A percentile compares a stretch with the other conserved stretches of the same genome.
Evolutionary conservation across 768 basidiomycete genomes (phyloP).

Genomic region (Tricholoma saponaceum): DNA sequence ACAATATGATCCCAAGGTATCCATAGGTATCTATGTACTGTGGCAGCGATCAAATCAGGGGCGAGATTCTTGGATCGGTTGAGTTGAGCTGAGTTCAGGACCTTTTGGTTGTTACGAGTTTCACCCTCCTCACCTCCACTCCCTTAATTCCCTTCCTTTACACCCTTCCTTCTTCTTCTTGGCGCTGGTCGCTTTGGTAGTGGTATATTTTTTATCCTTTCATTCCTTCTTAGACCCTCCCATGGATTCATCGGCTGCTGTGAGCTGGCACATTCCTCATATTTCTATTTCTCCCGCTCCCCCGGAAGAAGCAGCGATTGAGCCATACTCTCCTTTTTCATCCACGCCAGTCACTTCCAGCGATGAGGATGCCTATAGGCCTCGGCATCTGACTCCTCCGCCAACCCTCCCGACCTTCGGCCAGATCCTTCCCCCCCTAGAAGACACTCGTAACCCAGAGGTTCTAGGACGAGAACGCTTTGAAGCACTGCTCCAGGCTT

Average conservation of each 20-base stretch:
- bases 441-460: constrained; percentile 31
- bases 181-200: constrained; percentile 53
- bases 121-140: neutral
- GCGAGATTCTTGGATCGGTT: no score
- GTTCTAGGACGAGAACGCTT: constrained; percentile 65
- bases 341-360: constrained; percentile 23
- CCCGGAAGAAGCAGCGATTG: constrained; percentile 42
- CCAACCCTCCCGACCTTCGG: constrained; percentile 40
- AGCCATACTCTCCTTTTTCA: constrained; percentile 66
- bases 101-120: no score
- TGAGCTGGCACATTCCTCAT: constrained; percentile 44
- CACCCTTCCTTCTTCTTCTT: neutral
- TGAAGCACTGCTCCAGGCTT: constrained; percentile 56
- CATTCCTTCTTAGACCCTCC: constrained; percentile 19
- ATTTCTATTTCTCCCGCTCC: constrained; percentile 71
- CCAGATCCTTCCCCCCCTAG: constrained; percentile 41
- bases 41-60: no score
- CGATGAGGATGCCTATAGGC: constrained; percentile 51
- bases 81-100: no score
- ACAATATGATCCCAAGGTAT: no score
- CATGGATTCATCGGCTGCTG: constrained; percentile 38
- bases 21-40: no score
- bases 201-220: constrained; percentile 15
- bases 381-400: constrained; percentile 53
- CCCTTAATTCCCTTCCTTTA: neutral